Conservation (phyloP, 495 filamentous ascomycete species). For the Neurospora sp. region DNA sequence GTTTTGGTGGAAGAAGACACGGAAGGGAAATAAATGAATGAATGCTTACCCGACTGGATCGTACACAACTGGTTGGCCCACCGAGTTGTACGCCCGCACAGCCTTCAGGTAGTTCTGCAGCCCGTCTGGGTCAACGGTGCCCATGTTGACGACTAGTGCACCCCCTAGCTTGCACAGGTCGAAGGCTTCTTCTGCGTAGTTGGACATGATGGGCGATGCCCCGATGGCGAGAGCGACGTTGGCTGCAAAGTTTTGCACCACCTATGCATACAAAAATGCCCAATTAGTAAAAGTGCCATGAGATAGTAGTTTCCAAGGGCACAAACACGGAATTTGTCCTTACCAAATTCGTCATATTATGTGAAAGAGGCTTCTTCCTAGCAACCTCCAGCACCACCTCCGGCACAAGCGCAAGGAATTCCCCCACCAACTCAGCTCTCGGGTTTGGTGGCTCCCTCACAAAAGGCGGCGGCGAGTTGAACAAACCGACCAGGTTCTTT, state of each 20-base stretch:
- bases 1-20: neutral
- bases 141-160: conserved; percentile 89
- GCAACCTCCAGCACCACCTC: conserved; percentile 49
- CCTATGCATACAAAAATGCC: conserved; percentile 16
- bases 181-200: conserved; percentile 68
- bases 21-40: neutral
- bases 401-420: conserved; percentile 42
- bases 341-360: conserved; percentile 89
- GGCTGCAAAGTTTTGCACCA: conserved; percentile 88
- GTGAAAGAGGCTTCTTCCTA: conserved; percentile 60
- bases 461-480: conserved; percentile 35
- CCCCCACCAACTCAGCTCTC: conserved; percentile 32
- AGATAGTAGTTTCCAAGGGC: too few relatives aligned
- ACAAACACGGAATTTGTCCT: neutral
- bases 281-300: neutral
- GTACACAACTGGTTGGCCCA: conserved; percentile 64
- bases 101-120: conserved; percentile 51
- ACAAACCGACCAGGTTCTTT: conserved; percentile 39
- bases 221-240: conserved; percentile 80
- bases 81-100: conserved; percentile 65
- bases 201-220: conserved; percentile 89
- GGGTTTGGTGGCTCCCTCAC: conserved; percentile 49
- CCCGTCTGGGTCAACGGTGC: conserved; percentile 66
- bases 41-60: conserved; percentile 70
- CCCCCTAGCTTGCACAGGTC: conserved; percentile 60